Evolutionary conservation across 2,329 filamentous ascomycete species (phyloP).

Genomic region (Diaporthe amygdali): DNA sequence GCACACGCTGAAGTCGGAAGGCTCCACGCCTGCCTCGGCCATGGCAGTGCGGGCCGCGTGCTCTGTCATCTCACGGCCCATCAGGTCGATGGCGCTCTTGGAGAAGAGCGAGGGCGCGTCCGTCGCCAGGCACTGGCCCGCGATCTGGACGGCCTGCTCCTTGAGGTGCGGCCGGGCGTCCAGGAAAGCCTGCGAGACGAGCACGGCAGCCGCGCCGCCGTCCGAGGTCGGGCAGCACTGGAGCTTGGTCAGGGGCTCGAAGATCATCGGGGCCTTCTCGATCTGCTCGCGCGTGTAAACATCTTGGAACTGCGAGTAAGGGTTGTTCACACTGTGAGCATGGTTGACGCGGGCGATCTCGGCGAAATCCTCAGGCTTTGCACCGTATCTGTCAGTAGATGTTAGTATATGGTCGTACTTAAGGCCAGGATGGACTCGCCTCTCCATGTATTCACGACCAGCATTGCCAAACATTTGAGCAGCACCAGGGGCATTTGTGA

Average conservation of each 20-base stretch:
- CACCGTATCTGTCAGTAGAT: slow-evolving; percentile 70
- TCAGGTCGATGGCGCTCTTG: slow-evolving; percentile 80
- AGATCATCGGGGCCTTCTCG: slow-evolving; percentile 76
- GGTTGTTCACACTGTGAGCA: slow-evolving; percentile 87
- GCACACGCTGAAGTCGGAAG: slow-evolving; percentile 78
- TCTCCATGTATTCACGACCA: slow-evolving; percentile 92
- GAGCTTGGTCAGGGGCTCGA: slow-evolving; percentile 91
- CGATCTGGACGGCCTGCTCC: slow-evolving; percentile 83
- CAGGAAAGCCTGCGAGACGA: slow-evolving; percentile 89
- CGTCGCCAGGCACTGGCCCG: slow-evolving; percentile 86
- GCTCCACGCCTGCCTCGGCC: slow-evolving; percentile 72
- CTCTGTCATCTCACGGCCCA: slow-evolving; percentile 86
- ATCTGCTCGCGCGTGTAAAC: slow-evolving; percentile 90
- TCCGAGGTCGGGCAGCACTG: slow-evolving; percentile 98
- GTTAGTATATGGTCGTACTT: not conserved
- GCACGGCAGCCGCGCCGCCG: slow-evolving; percentile 84
- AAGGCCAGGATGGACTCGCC: slow-evolving; percentile 53
- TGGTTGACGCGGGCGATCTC: slow-evolving; percentile 96
- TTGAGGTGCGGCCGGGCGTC: slow-evolving; percentile 83
- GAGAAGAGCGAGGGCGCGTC: slow-evolving; percentile 83
- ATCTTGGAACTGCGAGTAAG: slow-evolving; percentile 96
- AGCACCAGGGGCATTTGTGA: slow-evolving; percentile 82
- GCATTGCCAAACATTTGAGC: slow-evolving; percentile 97
- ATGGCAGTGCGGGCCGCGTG: slow-evolving; percentile 73
- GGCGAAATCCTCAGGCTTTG: slow-evolving; percentile 83